phyloP scores from a whole-genome alignment of 768 basidiomycete species.

The Agrocybe praecox region DNA sequence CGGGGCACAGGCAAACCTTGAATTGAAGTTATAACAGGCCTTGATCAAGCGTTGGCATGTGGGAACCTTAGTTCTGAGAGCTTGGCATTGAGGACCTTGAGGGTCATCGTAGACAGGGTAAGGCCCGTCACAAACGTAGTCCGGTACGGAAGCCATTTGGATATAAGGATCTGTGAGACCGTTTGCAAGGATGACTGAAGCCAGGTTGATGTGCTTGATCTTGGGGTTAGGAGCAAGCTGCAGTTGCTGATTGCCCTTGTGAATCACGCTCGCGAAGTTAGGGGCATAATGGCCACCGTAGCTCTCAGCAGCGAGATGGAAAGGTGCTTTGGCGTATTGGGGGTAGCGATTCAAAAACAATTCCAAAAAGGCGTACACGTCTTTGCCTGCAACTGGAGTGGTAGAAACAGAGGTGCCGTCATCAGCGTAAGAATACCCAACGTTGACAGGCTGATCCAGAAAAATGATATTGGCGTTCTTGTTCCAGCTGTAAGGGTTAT shows the following conservation, averaged over 20 bases:
- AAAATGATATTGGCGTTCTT: conserved; percentile 75
- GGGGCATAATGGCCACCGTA: conserved; percentile 84
- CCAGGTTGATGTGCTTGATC: conserved; percentile 78
- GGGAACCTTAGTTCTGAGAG: conserved; percentile 64
- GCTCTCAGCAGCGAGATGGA: conserved; percentile 83
- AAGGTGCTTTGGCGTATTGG: conserved; percentile 66
- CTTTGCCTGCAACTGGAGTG: conserved; percentile 85
- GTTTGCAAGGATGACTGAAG: conserved; percentile 85
- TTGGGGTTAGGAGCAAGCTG: conserved; percentile 42
- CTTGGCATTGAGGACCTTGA: conserved; percentile 63
- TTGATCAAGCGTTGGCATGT: conserved; percentile 76
- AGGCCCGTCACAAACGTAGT: conserved; percentile 81
- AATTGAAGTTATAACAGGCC: conserved; percentile 65
- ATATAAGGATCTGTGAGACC: conserved; percentile 82
- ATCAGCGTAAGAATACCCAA: conserved; percentile 87
- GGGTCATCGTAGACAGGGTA: conserved; percentile 81
- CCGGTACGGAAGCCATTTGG: conserved; percentile 72
- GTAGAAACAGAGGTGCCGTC: conserved; percentile 76
- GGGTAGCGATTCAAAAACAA: conserved; percentile 80
- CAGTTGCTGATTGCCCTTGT: conserved; percentile 72
- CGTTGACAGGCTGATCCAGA: conserved; percentile 83
- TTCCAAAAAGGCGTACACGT: conserved; percentile 85
- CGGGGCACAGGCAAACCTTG: conserved; percentile 68
- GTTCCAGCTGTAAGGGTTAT: conserved; percentile 89
- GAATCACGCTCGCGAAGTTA: conserved; percentile 81